These are phyloP conservation scores for Monascus ruber DNA, from an alignment of 2,329 filamentous ascomycete species.

Conservation along the genomic window DNA sequence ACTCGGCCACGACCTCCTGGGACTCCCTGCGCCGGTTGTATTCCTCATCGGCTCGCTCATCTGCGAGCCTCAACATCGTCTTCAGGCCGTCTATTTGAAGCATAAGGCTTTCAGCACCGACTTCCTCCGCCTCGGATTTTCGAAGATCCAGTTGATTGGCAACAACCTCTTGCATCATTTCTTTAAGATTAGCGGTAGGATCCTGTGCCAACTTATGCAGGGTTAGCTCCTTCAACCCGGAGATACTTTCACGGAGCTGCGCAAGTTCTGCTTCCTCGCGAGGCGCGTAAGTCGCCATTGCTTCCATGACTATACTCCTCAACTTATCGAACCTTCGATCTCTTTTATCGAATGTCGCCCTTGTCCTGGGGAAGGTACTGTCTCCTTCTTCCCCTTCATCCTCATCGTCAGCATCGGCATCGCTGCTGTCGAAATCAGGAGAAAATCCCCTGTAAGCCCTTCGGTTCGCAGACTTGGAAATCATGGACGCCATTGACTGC, in stretches of 20 bases:
- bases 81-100: conserved; percentile 57
- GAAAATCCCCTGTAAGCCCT: conserved; percentile 56
- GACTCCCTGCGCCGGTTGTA: conserved; percentile 51
- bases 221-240: conserved; percentile 31
- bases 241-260: conserved; percentile 27
- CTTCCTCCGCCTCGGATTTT: conserved; percentile 41
- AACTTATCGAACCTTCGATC: conserved; percentile 79
- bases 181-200: conserved; percentile 44
- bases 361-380: conserved; percentile 47
- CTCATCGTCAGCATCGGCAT: conserved; percentile 90
- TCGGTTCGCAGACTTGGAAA: conserved; percentile 45
- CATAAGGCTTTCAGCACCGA: conserved; percentile 38
- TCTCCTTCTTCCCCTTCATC: conserved; percentile 39
- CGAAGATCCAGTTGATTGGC: conserved; percentile 44
- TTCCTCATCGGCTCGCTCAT: conserved; percentile 54
- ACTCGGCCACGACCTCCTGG: conserved; percentile 61
- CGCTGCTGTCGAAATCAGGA: conserved; percentile 62
- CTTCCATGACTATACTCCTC: conserved; percentile 53
- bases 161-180: conserved; percentile 53
- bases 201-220: conserved; percentile 22
- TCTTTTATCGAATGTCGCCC: conserved; percentile 56
- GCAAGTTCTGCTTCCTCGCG: conserved; percentile 24
- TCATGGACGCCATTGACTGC: conserved; percentile 50
- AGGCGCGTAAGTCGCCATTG: conserved; percentile 41
- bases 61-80: conserved; percentile 52